These are phyloP conservation scores for Chaetoscypha palmicola DNA, from an alignment of 2,329 filamentous ascomycete genomes.

Conservation along the genomic window DNA sequence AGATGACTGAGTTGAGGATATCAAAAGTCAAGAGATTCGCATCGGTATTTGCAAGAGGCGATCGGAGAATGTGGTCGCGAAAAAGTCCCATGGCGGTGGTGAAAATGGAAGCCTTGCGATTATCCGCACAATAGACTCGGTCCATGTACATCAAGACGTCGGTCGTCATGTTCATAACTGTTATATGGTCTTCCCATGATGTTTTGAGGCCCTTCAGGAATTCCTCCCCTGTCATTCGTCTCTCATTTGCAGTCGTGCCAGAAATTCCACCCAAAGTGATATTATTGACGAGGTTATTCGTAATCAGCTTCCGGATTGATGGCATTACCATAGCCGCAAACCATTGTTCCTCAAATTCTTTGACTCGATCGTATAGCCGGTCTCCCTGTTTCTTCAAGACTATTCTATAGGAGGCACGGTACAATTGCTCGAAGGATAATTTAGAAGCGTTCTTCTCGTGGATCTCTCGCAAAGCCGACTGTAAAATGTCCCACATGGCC, in stretches of 20 bases:
- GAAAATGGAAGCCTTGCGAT: constrained; percentile 71
- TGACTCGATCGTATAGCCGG: constrained; percentile 72
- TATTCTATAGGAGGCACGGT: constrained; percentile 89
- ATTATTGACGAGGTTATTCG: constrained; percentile 54
- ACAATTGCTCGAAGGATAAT: constrained; percentile 91
- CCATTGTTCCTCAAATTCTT: constrained; percentile 75
- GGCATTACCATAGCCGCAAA: constrained; percentile 67
- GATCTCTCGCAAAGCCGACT: constrained; percentile 74
- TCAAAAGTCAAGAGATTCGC: constrained; percentile 52
- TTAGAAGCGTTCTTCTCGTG: constrained; percentile 85
- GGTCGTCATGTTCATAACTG: constrained; percentile 92
- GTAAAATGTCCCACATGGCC: constrained; percentile 71
- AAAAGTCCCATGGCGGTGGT: constrained; percentile 80
- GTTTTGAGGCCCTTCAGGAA: constrained; percentile 71
- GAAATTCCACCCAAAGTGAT: constrained; percentile 50
- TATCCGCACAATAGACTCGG: constrained; percentile 70
- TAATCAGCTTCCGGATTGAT: constrained; percentile 63
- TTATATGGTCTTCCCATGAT: constrained; percentile 83
- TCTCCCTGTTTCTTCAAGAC: constrained; percentile 83
- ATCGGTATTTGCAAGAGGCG: constrained; percentile 40
- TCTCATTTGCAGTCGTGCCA: constrained; percentile 66
- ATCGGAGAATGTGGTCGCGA: constrained; percentile 73
- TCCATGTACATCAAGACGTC: constrained; percentile 99
- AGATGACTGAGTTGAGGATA: constrained; percentile 71
- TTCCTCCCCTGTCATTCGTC: constrained; percentile 70